Conservation (phyloP, 192 early-diverging fungal genomes). For the Entomortierella lignicola region DNA sequence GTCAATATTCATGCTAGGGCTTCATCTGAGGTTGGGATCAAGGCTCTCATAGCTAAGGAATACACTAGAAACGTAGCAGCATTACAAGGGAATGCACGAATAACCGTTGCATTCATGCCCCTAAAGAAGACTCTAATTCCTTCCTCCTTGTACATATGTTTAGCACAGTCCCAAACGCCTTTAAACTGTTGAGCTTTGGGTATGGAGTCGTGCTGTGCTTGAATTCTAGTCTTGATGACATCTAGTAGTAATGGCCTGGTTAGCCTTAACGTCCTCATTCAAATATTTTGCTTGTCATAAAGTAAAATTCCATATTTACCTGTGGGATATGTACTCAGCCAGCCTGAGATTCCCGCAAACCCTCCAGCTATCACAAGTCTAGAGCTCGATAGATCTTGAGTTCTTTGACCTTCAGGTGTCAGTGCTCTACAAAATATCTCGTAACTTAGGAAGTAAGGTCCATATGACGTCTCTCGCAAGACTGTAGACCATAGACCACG, state of each 20-base stretch:
- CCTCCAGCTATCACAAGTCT: slow-evolving; percentile 66
- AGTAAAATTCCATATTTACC: slow-evolving; percentile 48
- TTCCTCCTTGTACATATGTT: slow-evolving; percentile 63
- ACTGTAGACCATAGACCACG: slow-evolving; percentile 61
- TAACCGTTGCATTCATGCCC: slow-evolving; percentile 66
- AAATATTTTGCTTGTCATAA: no score
- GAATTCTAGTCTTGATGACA: slow-evolving; percentile 71
- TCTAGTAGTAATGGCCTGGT: slow-evolving; percentile 31
- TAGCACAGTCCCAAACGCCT: slow-evolving; percentile 57
- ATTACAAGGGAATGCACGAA: slow-evolving; percentile 69
- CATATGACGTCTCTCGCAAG: slow-evolving; percentile 65
- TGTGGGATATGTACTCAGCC: slow-evolving; percentile 67
- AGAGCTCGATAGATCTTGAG: slow-evolving; percentile 55
- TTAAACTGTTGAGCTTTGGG: slow-evolving; percentile 53
- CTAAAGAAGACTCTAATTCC: slow-evolving; percentile 65
- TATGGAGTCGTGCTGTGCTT: slow-evolving; percentile 55
- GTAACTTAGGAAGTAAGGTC: slow-evolving; percentile 67
- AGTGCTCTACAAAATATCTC: slow-evolving; percentile 59
- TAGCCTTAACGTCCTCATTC: not conserved
- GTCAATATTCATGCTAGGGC: no score
- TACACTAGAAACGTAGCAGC: slow-evolving; percentile 71
- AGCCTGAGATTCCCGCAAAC: slow-evolving; percentile 65
- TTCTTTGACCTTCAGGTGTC: slow-evolving; percentile 43
- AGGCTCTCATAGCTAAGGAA: slow-evolving; percentile 60
- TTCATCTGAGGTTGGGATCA: slow-evolving; percentile 37